Percentiles rank a stretch among this genome's conserved stretches.
Conservation (phyloP, 2,329 filamentous ascomycete species). For the Chlorencoelia australis region DNA sequence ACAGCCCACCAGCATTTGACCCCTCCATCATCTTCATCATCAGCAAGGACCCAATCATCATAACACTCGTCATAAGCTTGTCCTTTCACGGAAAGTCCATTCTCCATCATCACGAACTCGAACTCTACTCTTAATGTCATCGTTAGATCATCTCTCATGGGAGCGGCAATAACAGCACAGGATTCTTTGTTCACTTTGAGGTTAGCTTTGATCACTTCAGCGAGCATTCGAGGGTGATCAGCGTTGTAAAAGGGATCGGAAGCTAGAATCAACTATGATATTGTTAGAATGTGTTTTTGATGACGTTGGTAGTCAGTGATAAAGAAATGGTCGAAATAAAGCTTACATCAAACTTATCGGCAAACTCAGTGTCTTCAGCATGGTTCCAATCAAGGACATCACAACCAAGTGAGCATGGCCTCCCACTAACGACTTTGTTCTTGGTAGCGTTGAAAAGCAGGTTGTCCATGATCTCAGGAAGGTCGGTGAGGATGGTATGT, state of each 20-base stretch:
- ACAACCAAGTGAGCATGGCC: constrained; percentile 44
- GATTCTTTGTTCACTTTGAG: constrained; percentile 44
- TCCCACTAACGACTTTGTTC: constrained; percentile 49
- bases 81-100: constrained; percentile 43
- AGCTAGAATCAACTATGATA: constrained; percentile 58
- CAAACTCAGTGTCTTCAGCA: constrained; percentile 32
- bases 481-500: constrained; percentile 66
- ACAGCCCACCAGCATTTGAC: constrained; percentile 2
- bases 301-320: constrained; percentile 1
- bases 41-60: constrained; percentile 59
- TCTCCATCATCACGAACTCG: constrained; percentile 45
- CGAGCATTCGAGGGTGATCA: constrained; percentile 66
- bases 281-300: neutral
- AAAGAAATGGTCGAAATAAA: constrained; percentile 7
- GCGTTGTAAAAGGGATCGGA: constrained; percentile 85
- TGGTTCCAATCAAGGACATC: constrained; percentile 48
- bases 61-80: constrained; percentile 54
- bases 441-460: constrained; percentile 60
- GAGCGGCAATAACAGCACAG: constrained; percentile 70
- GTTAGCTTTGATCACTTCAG: constrained; percentile 58
- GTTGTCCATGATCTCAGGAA: constrained; percentile 76
- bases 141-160: constrained; percentile 61
- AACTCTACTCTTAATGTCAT: constrained; percentile 53
- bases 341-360: constrained; percentile 33
- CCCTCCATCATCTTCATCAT: constrained; percentile 37